These are phyloP conservation scores for Alternaria arbusti DNA, from an alignment of 2,329 filamentous ascomycete species.

Conservation along the genomic window DNA sequence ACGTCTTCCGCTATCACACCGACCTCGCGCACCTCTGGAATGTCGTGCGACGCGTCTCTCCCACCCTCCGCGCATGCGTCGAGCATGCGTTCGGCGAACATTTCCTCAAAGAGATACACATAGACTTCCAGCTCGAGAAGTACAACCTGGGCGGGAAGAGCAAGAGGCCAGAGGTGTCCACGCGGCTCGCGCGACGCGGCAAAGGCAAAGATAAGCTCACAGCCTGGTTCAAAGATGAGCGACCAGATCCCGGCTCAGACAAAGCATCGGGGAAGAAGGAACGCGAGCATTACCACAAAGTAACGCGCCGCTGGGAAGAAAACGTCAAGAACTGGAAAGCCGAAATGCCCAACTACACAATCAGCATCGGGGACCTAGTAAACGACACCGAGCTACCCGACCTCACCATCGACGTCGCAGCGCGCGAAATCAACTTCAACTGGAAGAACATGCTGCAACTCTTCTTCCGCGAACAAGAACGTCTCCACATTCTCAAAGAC, in stretches of 20 bases:
- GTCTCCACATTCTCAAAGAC: conserved; percentile 13
- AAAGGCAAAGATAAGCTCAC: conserved; percentile 17
- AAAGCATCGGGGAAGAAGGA: conserved; percentile 1
- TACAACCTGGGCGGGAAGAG: conserved; percentile 43
- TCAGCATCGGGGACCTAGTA: conserved; percentile 35
- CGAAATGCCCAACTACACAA: conserved; percentile 42
- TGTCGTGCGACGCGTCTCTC: conserved; percentile 36
- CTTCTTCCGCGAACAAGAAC: conserved; percentile 42
- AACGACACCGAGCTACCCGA: conserved; percentile 41
- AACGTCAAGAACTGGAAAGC: conserved; percentile 28
- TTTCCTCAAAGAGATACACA: conserved; percentile 26
- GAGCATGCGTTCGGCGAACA: conserved; percentile 38
- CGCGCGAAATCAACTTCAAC: conserved; percentile 30
- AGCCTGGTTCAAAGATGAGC: conserved; percentile 27
- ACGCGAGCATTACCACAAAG: conserved; percentile 11
- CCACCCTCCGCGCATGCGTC: conserved; percentile 33
- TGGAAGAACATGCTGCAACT: conserved; percentile 38
- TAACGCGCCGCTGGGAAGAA: conserved; percentile 38
- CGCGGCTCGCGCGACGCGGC: conserved; percentile 23
- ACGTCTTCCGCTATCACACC: conserved; percentile 37
- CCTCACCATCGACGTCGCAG: conserved; percentile 24
- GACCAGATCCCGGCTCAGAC: conserved; percentile 2
- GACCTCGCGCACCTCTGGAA: conserved; percentile 43
- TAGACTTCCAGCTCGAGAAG: conserved; percentile 41
- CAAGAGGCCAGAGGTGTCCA: conserved; percentile 33